Percentiles rank a stretch among this genome's conserved stretches.
phyloP scores from a whole-genome alignment of 129 eudicot species.

The Flaveria brownii region DNA sequence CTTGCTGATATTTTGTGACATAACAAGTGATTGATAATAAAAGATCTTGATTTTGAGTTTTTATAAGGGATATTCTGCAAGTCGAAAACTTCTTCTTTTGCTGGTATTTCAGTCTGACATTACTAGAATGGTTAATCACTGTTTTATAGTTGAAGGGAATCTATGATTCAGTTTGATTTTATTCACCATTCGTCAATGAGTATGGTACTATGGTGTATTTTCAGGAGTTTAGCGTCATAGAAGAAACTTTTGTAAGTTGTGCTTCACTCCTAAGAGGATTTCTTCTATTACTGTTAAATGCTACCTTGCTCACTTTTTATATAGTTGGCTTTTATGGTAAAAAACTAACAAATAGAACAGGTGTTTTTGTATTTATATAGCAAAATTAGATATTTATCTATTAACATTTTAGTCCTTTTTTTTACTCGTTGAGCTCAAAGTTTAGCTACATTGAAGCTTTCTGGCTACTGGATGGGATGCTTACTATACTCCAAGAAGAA shows the following conservation, averaged over 20 bases:
- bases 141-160: background rate
- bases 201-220: background rate
- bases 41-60: background rate
- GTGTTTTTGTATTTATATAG: slow-evolving; percentile 3
- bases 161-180: slow-evolving; percentile 2
- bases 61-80: background rate
- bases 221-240: slow-evolving; percentile 3
- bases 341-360: background rate
- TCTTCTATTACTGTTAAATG: slow-evolving; percentile 4
- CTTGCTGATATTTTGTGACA: background rate
- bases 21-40: slow-evolving; percentile 5
- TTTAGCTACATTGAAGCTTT: slow-evolving; percentile 3
- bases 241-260: slow-evolving; percentile 17
- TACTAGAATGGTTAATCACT: background rate
- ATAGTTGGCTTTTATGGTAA: background rate
- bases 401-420: slow-evolving; percentile 5
- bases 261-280: background rate
- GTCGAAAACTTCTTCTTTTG: background rate
- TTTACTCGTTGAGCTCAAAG: background rate
- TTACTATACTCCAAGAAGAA: slow-evolving; percentile 17
- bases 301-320: background rate
- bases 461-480: slow-evolving; percentile 10
- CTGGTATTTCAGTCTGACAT: background rate
- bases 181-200: slow-evolving; percentile 10
- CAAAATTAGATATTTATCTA: background rate